Conservation (phyloP, 1,284 basidiomycete species). For the Sporisorium graminicola region DNA sequence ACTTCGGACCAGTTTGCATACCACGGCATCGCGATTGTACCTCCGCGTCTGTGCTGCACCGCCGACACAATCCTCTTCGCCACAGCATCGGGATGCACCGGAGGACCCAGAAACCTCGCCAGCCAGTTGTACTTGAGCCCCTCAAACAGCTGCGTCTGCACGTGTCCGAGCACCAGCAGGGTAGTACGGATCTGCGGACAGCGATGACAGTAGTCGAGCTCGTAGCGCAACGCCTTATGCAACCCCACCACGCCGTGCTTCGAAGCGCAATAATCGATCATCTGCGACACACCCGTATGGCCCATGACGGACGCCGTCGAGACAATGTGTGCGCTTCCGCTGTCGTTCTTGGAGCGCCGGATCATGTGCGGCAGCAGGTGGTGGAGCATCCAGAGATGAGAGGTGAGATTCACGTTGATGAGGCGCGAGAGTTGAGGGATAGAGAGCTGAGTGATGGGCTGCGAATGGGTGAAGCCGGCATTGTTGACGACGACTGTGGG, state of each 20-base stretch:
- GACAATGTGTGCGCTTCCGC: constrained; percentile 84
- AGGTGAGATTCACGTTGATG: constrained; percentile 86
- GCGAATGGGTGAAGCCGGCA: constrained; percentile 93
- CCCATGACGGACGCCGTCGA: constrained; percentile 79
- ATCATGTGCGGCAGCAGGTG: constrained; percentile 94
- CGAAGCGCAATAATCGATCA: constrained; percentile 72
- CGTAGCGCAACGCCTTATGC: constrained; percentile 65
- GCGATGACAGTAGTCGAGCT: constrained; percentile 58
- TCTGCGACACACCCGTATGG: constrained; percentile 79
- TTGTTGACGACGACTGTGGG: constrained; percentile 90
- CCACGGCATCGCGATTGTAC: constrained; percentile 54
- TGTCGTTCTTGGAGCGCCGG: constrained; percentile 67
- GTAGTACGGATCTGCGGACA: constrained; percentile 60
- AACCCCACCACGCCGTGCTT: constrained; percentile 68
- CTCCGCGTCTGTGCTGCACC: constrained; percentile 48
- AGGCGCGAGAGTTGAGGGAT: constrained; percentile 79
- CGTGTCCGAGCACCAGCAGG: constrained; percentile 58
- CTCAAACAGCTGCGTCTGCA: constrained; percentile 60
- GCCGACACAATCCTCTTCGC: constrained; percentile 47
- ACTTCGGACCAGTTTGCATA: constrained; percentile 58
- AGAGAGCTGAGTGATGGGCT: constrained; percentile 82
- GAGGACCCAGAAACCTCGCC: constrained; percentile 57
- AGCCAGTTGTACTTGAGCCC: constrained; percentile 36
- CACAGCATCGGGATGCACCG: constrained; percentile 44
- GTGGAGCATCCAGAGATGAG: constrained; percentile 90